Evolutionary conservation across 129 eudicot genomes (phyloP), one percentile per base, ranked within the genome.

Genomic region (Smallanthus sonchifolius): DNA sequence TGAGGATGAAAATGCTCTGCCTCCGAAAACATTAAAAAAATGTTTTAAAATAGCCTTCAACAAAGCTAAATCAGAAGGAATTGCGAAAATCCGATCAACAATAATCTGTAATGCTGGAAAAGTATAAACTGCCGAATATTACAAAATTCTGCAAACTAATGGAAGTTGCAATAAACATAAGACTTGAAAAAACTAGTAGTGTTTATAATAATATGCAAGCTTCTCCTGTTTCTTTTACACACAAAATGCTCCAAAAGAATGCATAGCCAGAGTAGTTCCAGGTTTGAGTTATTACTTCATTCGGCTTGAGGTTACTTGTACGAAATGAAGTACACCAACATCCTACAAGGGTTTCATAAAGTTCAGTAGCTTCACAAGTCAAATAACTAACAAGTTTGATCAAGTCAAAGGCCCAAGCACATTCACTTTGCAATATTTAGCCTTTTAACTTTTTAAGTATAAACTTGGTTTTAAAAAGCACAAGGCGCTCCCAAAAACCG

Each of bases 161-260:
- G 24, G n/a, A 70, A 16, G 10, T 54, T 70, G 64, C 36, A 35
- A 70, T 39, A 9, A 52, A 54, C 38, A 36, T 8, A 38, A 35
- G 24, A 52, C 19, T 16, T 70, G 5, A 67, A 5, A 1, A 20
- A 44, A 44, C 56, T 4, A 14, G 55, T 44, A 19, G n/a, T 28
- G 24, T 45, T 28, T 47, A 69, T 43, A 67, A 0, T 15, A 5
- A 40, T n/a, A 2, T 51, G 3, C 17, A 37, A 56, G 40, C 66
- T 39, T 39, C 55, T 71, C 38, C 13, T 38, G 32, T 57, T 72
- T 72, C 77, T 72, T 72, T 9, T 48, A 72, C 67, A 72, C 67
- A 56, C 67, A 35, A 56, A 55, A 10, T 54, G 52, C 75, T 15
- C 64, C 52, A 36, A 70, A 1, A 54, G 4, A 70, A 49, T 49